Evolutionary conservation across 805 yeast species (phyloP), one percentile per base, ranked within the genome.

Genomic region (Yamadazyma endophytica): DNA sequence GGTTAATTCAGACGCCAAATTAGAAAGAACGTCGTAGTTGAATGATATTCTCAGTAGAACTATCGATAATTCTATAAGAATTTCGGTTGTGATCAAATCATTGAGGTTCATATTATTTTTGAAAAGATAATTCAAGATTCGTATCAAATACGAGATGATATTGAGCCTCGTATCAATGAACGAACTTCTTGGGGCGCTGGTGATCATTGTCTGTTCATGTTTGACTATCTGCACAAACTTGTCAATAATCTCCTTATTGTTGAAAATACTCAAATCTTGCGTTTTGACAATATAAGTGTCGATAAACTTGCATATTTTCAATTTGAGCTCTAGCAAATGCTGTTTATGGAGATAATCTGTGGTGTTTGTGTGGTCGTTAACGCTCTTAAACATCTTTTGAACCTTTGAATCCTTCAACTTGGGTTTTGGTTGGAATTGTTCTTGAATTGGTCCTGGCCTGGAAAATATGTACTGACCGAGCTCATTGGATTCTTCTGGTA

Each of bases 41-140:
- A 73, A 73, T 4, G 80, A 71, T 4, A 77, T 62, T 35, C 79
- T 51, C 63, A 75, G 68, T 13, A 77, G 49, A 2, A 70, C 61
- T 9, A 75, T 73, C 29, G 70, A 58, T 21, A 77, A 46, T 39
- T 74, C 79, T 30, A 57, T 53, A 33, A 65, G 48, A 1, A 68
- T 58, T 32, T 64, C 70, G 4, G 68, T 60, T 39, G 55, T 60
- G 17, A 64, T 56, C 25, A 68, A 49, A 13, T 50, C 49, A 21
- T 52, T 56, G 26, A 61, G 39, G 18, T 54, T 54, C 13, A 46
- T 48, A 20, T 45, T 47, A 18, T 56, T 64, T 32, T 61, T 55
- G 13, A 63, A 60, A 26, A 68, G 41, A 34, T 64, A 64, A 24
- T 53, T 49, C 5, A 73, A 49, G 4, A 71, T 44, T 26, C 62